These are phyloP conservation scores for Diaporthe sp. DNA, from an alignment of 2,329 filamentous ascomycete genomes.

Conservation along the genomic window DNA sequence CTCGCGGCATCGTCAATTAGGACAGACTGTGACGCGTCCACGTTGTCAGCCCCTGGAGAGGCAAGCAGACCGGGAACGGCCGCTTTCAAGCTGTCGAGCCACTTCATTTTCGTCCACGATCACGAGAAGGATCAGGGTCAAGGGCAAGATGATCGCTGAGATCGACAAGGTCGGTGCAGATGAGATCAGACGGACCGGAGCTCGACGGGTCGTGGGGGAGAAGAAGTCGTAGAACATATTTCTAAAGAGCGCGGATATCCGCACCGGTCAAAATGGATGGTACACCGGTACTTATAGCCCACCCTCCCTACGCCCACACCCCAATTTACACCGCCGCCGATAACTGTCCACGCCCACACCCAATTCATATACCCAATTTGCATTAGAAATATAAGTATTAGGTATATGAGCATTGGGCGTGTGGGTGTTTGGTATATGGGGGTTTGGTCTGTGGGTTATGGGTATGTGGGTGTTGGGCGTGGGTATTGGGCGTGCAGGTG, in stretches of 20 bases:
- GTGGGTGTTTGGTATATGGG: too few species aligned
- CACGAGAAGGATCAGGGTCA: background rate
- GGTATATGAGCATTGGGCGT: too few species aligned
- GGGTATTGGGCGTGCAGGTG: too few species aligned
- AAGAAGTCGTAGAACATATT: background rate
- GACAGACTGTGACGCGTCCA: conserved; percentile 22
- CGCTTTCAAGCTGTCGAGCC: conserved; percentile 40
- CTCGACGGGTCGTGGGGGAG: conserved; percentile 1
- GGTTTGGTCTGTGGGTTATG: too few species aligned
- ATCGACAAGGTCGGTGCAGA: background rate
- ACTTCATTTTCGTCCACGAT: conserved; percentile 36
- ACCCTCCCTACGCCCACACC: too few species aligned
- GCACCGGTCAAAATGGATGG: too few species aligned
- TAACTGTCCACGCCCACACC: too few species aligned
- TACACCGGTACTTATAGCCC: too few species aligned
- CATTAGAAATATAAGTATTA: too few species aligned
- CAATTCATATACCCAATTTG: too few species aligned
- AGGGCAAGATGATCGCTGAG: background rate
- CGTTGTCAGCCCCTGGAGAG: conserved; percentile 27
- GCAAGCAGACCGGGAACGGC: conserved; percentile 40
- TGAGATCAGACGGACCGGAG: conserved; percentile 11
- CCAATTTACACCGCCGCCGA: too few species aligned
- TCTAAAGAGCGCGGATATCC: background rate
- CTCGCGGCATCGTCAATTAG: conserved; percentile 37
- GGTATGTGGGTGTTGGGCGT: too few species aligned